phyloP scores from a whole-genome alignment of 208 protist genomes.

The Leishmania tarentolae region DNA sequence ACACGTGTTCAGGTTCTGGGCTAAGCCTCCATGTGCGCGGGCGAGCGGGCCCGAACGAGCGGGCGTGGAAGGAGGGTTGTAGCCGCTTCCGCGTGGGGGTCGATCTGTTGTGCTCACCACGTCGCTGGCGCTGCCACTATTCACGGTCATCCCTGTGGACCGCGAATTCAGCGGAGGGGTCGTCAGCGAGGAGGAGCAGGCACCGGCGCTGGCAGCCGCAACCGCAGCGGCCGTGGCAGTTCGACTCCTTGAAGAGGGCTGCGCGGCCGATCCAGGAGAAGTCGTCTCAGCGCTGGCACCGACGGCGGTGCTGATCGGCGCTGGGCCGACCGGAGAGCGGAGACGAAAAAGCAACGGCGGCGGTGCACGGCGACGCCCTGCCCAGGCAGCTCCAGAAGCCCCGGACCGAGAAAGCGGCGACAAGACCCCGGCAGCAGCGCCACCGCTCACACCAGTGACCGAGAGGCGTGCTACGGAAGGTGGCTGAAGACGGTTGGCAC shows the following conservation, averaged over 20 bases:
- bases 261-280: conserved; percentile 7
- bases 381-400: background rate
- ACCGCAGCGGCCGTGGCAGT: background rate
- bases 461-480: background rate
- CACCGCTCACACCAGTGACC: background rate
- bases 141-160: background rate
- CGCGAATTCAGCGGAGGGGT: background rate
- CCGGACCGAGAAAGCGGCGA: background rate
- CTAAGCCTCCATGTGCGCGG: background rate
- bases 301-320: background rate
- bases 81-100: background rate
- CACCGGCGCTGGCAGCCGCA: background rate
- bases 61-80: background rate
- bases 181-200: background rate
- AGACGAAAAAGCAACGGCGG: conserved; percentile 17
- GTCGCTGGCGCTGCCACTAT: background rate
- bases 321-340: conserved; percentile 5
- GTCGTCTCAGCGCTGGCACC: background rate
- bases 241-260: conserved; percentile 2
- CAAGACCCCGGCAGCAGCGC: background rate
- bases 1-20: background rate
- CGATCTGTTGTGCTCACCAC: background rate
- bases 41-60: background rate
- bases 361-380: conserved; percentile 7
- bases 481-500: background rate